Base-by-base conservation (phyloP, 2,329 filamentous ascomycete species). In the Septoria linicola region DNA sequence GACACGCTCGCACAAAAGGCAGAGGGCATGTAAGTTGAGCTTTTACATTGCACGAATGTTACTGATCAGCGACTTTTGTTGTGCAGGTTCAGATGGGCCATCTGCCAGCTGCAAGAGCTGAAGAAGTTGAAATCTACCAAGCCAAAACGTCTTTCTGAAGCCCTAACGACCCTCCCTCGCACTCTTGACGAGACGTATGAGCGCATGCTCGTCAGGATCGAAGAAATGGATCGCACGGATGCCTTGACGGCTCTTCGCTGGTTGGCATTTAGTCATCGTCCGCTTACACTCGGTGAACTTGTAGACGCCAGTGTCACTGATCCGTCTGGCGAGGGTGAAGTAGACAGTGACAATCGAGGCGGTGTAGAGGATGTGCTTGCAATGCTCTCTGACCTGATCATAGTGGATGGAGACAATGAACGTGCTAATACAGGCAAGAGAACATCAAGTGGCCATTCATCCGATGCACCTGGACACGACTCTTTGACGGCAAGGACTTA, bases 101-200 rank as follows among this genome's bases (percentile, higher is more conserved):
- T 40, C 40, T 64, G 61, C 27, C 60, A 65, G 48, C 31, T 65
- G 27, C 48, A 64, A 20, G 58, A 55, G 54, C 55, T 66, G 16
- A 55, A 58, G 34, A 59, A 50, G 32, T 41, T 53, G 3, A 57
- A 59, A 25, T 54, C 51, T 20, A 52, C 46, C 14, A 58, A 41
- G 41, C 59, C 55, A 1, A 60, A 45, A 31, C n/a, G n/a, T n/a
- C n/a, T 41, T 8, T 14, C 41, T 64, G 3, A 36, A 54, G 54
- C 49, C 4, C 44, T 66, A 11, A 17, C n/a, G 3, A 14, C 51
- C 20, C 51, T 65, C 4, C 64, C 62, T 0, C 4, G 17, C 20
- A 63, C 55, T 16, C 44, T 66, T 11, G 60, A 66, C 34, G 59
- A 58, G 27, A 66, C 59, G 3, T 66, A 64, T 36, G 56, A 59